Evolutionary conservation across 2,329 filamentous ascomycete genomes (phyloP).

Genomic region (Talaromyces verruculosus): DNA sequence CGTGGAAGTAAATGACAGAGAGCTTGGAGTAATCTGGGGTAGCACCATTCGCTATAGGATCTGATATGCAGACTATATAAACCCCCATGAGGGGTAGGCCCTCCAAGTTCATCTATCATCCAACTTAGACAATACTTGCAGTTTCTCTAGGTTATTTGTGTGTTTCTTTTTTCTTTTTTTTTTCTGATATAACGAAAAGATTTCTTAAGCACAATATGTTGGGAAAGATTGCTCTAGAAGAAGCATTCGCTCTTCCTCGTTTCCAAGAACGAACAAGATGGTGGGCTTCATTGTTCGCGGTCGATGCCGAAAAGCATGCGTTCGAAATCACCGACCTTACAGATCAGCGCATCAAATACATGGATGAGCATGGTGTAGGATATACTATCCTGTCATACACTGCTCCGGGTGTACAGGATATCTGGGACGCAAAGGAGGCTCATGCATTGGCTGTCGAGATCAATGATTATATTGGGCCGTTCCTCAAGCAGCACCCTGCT

Average conservation of each 20-base stretch:
- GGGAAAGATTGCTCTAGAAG: slow-evolving; percentile 22
- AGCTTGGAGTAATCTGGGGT: background rate
- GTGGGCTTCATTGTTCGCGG: slow-evolving; percentile 23
- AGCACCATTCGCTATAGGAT: background rate
- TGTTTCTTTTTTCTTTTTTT: background rate
- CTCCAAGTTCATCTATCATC: background rate
- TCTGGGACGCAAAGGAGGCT: slow-evolving; percentile 29
- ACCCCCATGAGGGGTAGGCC: background rate
- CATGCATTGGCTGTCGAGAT: slow-evolving; percentile 28
- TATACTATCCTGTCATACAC: slow-evolving; percentile 31
- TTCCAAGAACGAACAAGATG: slow-evolving; percentile 21
- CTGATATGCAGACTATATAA: background rate
- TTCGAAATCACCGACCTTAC: slow-evolving; percentile 22
- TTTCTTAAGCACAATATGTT: slow-evolving; percentile 12
- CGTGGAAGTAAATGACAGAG: background rate
- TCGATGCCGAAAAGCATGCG: slow-evolving; percentile 27
- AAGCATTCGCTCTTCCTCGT: slow-evolving; percentile 21
- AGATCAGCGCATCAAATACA: slow-evolving; percentile 21
- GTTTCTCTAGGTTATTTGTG: background rate
- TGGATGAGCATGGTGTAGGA: slow-evolving; percentile 30
- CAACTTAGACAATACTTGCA: background rate
- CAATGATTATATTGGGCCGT: slow-evolving; percentile 31
- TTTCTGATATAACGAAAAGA: background rate
- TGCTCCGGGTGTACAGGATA: slow-evolving; percentile 31
- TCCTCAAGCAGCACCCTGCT: slow-evolving; percentile 25